Percentiles rank a stretch among this genome's conserved stretches.
These are phyloP conservation scores for Nakazawaea ernobii DNA, from an alignment of 805 yeast species.

Conservation along the genomic window DNA sequence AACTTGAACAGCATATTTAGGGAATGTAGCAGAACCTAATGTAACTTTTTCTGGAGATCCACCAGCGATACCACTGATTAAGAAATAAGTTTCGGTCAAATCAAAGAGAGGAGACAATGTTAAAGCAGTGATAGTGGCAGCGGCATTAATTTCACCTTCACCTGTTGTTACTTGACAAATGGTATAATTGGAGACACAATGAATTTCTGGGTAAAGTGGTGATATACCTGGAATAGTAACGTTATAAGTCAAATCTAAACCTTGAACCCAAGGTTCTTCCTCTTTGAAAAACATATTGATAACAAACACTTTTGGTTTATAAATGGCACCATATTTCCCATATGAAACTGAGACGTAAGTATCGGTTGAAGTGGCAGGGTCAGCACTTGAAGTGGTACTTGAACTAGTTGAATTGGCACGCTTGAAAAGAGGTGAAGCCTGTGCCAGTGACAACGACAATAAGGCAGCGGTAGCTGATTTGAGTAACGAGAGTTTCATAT, in stretches of 20 bases:
- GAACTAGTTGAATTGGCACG: neutral
- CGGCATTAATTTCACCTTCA: conserved; percentile 66
- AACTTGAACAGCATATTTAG: conserved; percentile 57
- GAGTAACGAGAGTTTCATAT: conserved; percentile 5
- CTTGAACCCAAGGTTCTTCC: conserved; percentile 45
- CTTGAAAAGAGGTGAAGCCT: conserved; percentile 8
- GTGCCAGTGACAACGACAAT: neutral
- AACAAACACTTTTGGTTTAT: conserved; percentile 49
- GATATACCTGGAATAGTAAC: conserved; percentile 63
- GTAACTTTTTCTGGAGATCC: conserved; percentile 52
- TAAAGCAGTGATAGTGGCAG: conserved; percentile 50
- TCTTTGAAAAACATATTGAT: conserved; percentile 53
- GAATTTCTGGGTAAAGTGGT: conserved; percentile 50
- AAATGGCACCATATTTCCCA: conserved; percentile 26
- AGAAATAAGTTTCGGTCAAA: conserved; percentile 52
- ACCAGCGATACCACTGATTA: conserved; percentile 64
- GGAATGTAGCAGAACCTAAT: conserved; percentile 54
- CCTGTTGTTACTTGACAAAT: conserved; percentile 64
- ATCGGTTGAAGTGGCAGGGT: conserved; percentile 10
- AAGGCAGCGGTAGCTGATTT: neutral
- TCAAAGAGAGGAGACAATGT: conserved; percentile 50
- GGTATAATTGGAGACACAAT: conserved; percentile 46
- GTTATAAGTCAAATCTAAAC: conserved; percentile 43
- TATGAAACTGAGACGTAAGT: conserved; percentile 4
- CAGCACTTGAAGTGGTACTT: conserved; percentile 1